Conservation (phyloP, 1,139 yeast genomes). For the Geotrichum klebahnii region DNA sequence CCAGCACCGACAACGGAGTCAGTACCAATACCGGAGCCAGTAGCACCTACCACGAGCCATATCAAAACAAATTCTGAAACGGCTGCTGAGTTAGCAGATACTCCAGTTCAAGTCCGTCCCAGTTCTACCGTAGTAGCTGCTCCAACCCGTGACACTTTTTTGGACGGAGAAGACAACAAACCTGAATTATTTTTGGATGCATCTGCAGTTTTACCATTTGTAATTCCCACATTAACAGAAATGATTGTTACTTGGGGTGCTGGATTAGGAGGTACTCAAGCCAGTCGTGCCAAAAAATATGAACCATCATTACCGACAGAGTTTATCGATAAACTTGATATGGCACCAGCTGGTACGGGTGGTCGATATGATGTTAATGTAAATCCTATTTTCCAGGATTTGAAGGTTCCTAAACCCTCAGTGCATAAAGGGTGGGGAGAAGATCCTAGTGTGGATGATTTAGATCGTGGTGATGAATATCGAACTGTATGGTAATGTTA, state of each 20-base stretch:
- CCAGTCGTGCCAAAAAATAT: slow-evolving; percentile 37
- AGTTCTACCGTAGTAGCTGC: slow-evolving; percentile 19
- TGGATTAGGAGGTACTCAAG: slow-evolving; percentile 41
- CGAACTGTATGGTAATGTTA: too few species aligned
- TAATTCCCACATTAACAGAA: slow-evolving; percentile 41
- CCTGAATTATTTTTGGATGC: slow-evolving; percentile 37
- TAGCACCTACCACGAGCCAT: too few species aligned
- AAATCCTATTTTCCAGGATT: slow-evolving; percentile 28
- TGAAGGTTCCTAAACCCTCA: slow-evolving; percentile 33
- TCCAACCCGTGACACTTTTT: slow-evolving; percentile 14
- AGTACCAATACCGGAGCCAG: too few species aligned
- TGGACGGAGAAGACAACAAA: slow-evolving; percentile 26
- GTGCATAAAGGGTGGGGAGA: slow-evolving; percentile 35
- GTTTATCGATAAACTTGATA: slow-evolving; percentile 40
- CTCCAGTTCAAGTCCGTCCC: slow-evolving; percentile 18
- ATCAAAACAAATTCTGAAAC: slow-evolving; percentile 22
- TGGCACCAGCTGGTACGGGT: slow-evolving; percentile 17
- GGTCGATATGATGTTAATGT: slow-evolving; percentile 13
- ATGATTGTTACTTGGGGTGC: slow-evolving; percentile 45
- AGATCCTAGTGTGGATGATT: too few species aligned
- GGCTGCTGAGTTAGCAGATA: slow-evolving; percentile 20
- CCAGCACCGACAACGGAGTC: too few species aligned
- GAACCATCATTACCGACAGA: slow-evolving; percentile 43
- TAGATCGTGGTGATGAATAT: too few species aligned
- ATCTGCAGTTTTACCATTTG: slow-evolving; percentile 36